Evolutionary conservation across 352 stramenopile species (phyloP), one percentile per base, ranked within the genome.

Genomic region (Phytophthora aleatoria): DNA sequence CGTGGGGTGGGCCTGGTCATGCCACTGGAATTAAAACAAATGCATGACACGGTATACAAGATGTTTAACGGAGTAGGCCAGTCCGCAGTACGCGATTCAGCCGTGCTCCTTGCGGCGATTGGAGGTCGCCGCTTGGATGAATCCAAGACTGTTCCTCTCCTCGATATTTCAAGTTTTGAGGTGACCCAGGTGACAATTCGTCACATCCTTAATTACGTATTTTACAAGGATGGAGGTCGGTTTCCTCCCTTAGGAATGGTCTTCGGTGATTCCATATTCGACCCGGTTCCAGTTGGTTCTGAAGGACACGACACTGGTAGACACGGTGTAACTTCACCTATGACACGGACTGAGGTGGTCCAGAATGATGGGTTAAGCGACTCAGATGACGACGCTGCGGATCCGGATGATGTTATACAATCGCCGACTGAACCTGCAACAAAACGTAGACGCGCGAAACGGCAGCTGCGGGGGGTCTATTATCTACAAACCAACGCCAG

Each of bases 1-100:
- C 61, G 20, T 2, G 43, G 47, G 3, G 57, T 51, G 1, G 64
- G 54, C 20, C n/a, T 56, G 5, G 9, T 62, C 4, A 62, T 62
- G 60, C 2, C 47, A 20, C 10, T 13, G 13, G 52, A 59, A 30
- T 50, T 62, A 45, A 55, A 44, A 13, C 9, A 47, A 12, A 6
- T 30, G 13, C 57, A 57, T 15, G 1, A 28, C 2, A 49, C 52
- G 2, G 47, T 53, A 1, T 65, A 65, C 41, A 54, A 65, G 5
- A 51, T 42, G 20, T 65, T 65, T 31, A 65, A 53, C 30, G 49
- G 57, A 1, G 16, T 52, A 20, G 30, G 27, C 39, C 10, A 26
- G 13, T 1, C 38, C 12, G 57, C 48, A 0, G 35, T 12, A 13
- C 48, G 38, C 5, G 49, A 53, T 11, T 49, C 44, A 20, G 20